Base-by-base conservation (phyloP, 176 grass and related monocot species). In the Areca catechu region DNA sequence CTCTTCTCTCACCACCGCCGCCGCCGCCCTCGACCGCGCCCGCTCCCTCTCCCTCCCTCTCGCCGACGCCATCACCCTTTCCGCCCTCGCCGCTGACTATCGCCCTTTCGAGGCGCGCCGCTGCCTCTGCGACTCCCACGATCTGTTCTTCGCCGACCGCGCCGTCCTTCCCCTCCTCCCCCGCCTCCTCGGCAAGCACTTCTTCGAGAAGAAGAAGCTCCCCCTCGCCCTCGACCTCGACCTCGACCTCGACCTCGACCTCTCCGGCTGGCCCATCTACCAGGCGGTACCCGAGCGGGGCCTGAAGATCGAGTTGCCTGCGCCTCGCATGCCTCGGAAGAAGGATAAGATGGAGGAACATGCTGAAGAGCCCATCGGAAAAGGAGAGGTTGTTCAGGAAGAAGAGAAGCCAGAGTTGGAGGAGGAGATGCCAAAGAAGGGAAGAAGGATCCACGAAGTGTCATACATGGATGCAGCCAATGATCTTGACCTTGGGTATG, bases 141-240 rank as follows among this genome's bases (percentile, higher is more conserved):
- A 98, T 63, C 75, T 98, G 58, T 98, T 98, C 66, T 37, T 98
- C 50, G 93, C 87, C 4, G 87, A 98, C 66, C 88, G 88, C 60
- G 71, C 65, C 67, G 72, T 98, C 20, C 65, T 98, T 28, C 86
- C 83, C 21, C 72, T 92, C 65, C 76, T 98, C 59, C 88, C 93
- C 4, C 80, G 83, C 17, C 75, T 98, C 56, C 72, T 98, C 20
- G 93, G 87, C 0, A 92, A 98, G 65, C 4, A 69, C 23, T 98
- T 98, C 70, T 98, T 76, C 48, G 48, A 16, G 29, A 82, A 82
- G 43, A 90, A 85, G 82, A 93, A 93, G 80, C 70, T 66, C 34
- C 83, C 83, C 1, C 19, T 88, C 10, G 64, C 76, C 1, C 25
- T 93, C 17, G 75, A 88, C 27, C 86, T 98, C n/a, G n/a, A n/a